Base-by-base conservation (phyloP, 2,329 filamentous ascomycete genomes). In the Niveomyces coronatus region DNA sequence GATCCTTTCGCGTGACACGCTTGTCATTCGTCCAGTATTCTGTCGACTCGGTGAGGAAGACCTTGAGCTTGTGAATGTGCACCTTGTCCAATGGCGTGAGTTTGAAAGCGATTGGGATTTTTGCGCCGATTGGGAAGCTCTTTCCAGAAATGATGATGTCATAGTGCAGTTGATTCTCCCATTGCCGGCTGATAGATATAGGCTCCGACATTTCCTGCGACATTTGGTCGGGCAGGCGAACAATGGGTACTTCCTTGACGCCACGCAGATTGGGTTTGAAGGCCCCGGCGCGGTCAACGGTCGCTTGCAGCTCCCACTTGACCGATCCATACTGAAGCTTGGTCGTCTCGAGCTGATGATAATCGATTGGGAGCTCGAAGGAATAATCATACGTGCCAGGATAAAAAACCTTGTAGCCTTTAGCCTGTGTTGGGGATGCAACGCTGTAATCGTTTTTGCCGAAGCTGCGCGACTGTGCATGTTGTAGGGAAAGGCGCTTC, bases 91-190 rank as follows among this genome's bases (percentile, higher is more conserved):
- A 63, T 0, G 88, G 88, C 1, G 87, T 94, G 47, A 95, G 69
- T 59, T 94, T 94, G 67, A 95, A 94, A 2, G 87, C 87, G 42
- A 95, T 91, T 1, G 88, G 88, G 13, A 95, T 85, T 50, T 84
- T 84, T 27, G 82, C 75, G 13, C 88, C 88, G 15, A 95, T 74
- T 0, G 88, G 85, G 43, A 95, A 95, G 1, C 87, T 93, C 68
- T 94, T 94, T 39, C 88, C 88, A 2, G 87, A 94, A 39, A 95
- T 94, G 55, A 94, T 81, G 49, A 95, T 94, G 52, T 95, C 88
- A 61, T 95, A 95, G 53, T 93, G 86, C 22, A 95, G 67, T 53
- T 94, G 88, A 49, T 95, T 87, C 55, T 95, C 88, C 88, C 88
- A 95, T 45, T 85, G 87, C 15, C 88, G 72, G 46, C 84, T 89